These are phyloP conservation scores for Pouteria glomerata DNA, from an alignment of 148 eudicot genomes.

Conservation along the genomic window DNA sequence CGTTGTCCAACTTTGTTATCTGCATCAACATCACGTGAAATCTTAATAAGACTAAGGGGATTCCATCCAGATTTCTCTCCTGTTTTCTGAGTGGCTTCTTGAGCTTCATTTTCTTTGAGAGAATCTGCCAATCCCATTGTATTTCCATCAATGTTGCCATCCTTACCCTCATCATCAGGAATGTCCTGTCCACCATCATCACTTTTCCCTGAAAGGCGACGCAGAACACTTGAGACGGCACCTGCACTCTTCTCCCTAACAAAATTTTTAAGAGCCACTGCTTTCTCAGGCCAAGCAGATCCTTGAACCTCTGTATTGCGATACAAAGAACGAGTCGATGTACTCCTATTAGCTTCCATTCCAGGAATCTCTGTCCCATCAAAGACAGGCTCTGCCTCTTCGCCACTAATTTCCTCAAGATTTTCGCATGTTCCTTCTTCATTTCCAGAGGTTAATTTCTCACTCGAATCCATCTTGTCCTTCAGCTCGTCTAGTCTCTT, in stretches of 20 bases:
- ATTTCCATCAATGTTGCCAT: background rate
- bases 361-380: slow-evolving; percentile 46
- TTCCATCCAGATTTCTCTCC: slow-evolving; percentile 31
- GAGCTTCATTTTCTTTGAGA: slow-evolving; percentile 17
- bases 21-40: slow-evolving; percentile 26
- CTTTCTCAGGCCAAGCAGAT: slow-evolving; percentile 37
- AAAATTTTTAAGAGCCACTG: slow-evolving; percentile 29
- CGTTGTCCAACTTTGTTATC: slow-evolving; percentile 21
- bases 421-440: slow-evolving; percentile 7
- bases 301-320: slow-evolving; percentile 15
- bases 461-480: slow-evolving; percentile 4
- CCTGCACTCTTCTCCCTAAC: slow-evolving; percentile 32
- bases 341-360: slow-evolving; percentile 31
- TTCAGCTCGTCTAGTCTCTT: background rate
- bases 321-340: slow-evolving; percentile 21
- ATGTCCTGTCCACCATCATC: slow-evolving; percentile 23
- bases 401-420: slow-evolving; percentile 16
- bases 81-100: slow-evolving; percentile 19
- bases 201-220: slow-evolving; percentile 38
- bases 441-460: slow-evolving; percentile 10
- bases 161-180: slow-evolving; percentile 22
- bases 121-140: slow-evolving; percentile 14
- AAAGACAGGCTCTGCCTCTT: slow-evolving; percentile 37
- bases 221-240: slow-evolving; percentile 38
- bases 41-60: slow-evolving; percentile 32